Conservation (phyloP, 169 alveolate genomes). For the Plasmodium cynomolgi region DNA sequence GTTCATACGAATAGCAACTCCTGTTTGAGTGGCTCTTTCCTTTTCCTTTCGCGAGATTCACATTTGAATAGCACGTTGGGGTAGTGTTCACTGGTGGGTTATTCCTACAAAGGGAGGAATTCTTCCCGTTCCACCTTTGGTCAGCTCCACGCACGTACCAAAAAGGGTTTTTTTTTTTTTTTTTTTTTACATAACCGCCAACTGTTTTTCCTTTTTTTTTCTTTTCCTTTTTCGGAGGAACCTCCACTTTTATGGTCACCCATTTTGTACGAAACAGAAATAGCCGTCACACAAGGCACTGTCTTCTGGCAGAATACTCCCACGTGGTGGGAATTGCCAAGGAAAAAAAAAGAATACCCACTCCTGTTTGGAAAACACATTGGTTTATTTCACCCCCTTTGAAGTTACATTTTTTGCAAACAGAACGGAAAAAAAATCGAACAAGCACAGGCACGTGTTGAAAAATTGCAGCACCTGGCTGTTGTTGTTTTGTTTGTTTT, state of each 20-base stretch:
- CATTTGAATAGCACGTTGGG: not conserved
- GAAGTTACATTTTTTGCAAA: not conserved
- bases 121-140: not conserved
- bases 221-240: not conserved
- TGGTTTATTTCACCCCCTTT: not conserved
- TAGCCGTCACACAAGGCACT: not conserved
- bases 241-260: slow-evolving; percentile 14
- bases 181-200: not conserved
- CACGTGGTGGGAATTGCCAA: not conserved
- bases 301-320: slow-evolving; percentile 25
- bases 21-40: not conserved
- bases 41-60: not conserved
- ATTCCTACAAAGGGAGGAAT: slow-evolving; percentile 8
- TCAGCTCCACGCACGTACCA: not conserved
- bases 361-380: not conserved
- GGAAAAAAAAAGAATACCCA: not conserved
- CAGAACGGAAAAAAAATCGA: not conserved
- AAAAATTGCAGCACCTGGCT: not conserved
- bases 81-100: not conserved
- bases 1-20: not conserved
- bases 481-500: not conserved
- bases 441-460: not conserved
- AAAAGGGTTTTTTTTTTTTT: not conserved
- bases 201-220: not conserved
- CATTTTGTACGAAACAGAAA: slow-evolving; percentile 11